Percentiles rank a stretch among this genome's conserved stretches.
Evolutionary conservation across 352 stramenopile genomes (phyloP).

Genomic region (Globisporangium acanthophoron): DNA sequence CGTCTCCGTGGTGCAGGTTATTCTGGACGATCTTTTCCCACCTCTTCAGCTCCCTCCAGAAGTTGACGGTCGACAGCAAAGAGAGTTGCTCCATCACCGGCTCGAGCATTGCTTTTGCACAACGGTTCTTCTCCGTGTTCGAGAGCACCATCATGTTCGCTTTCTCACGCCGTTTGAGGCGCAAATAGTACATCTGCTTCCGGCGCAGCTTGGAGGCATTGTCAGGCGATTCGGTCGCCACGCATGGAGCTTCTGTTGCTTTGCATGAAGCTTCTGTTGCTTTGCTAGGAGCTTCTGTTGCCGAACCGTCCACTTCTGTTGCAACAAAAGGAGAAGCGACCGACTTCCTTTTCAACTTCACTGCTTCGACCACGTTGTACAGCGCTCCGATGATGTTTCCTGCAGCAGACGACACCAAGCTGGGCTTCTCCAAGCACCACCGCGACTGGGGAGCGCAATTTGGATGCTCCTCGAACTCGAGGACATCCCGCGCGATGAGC

Average conservation of each 20-base stretch:
- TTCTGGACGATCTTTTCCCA: background rate
- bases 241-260: background rate
- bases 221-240: too few species aligned
- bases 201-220: background rate
- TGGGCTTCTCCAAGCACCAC: background rate
- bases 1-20: background rate
- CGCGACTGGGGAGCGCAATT: background rate
- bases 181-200: constrained; percentile 1
- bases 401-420: background rate
- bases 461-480: background rate
- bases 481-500: background rate
- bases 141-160: background rate
- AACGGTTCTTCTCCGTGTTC: background rate
- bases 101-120: constrained; percentile 1
- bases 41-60: background rate
- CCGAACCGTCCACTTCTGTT: background rate
- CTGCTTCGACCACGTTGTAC: background rate
- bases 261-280: background rate
- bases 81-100: background rate
- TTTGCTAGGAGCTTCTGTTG: background rate
- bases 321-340: background rate
- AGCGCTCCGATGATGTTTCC: background rate
- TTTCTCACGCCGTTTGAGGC: background rate
- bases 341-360: background rate
- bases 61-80: background rate